These are phyloP conservation scores for Grosmannia penicillata DNA, from an alignment of 2,329 filamentous ascomycete genomes.

Conservation along the genomic window DNA sequence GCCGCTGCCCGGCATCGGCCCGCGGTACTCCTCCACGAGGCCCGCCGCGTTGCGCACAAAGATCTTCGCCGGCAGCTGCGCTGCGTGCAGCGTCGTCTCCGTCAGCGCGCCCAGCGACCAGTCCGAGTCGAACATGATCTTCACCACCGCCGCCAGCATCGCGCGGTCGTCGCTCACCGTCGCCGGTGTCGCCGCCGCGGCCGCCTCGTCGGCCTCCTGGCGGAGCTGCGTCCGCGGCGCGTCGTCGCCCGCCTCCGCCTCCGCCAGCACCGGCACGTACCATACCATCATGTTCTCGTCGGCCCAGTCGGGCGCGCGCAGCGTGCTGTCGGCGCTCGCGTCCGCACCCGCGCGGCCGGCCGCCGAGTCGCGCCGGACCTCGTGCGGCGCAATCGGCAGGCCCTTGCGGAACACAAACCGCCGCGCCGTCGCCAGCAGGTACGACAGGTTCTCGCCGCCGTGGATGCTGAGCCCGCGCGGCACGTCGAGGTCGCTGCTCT, in stretches of 20 bases:
- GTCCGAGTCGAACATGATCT: conserved; percentile 62
- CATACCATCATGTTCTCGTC: conserved; percentile 73
- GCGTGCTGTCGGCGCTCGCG: too few species aligned
- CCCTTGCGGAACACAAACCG: conserved; percentile 78
- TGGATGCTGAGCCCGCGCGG: conserved; percentile 45
- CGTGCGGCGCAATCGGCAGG: conserved; percentile 55
- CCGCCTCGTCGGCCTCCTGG: conserved; percentile 11
- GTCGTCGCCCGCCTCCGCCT: conserved; percentile 5
- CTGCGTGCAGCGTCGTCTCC: conserved; percentile 50
- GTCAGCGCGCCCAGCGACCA: conserved; percentile 60
- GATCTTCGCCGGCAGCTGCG: conserved; percentile 52
- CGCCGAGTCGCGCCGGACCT: conserved; percentile 36
- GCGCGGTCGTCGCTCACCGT: conserved; percentile 23
- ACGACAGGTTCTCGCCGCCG: conserved; percentile 65
- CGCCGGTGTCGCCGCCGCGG: neutral
- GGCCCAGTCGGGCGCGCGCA: conserved; percentile 52
- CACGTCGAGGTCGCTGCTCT: neutral
- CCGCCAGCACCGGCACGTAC: conserved; percentile 47
- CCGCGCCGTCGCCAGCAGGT: conserved; percentile 68
- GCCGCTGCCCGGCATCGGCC: conserved; percentile 43
- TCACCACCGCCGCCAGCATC: conserved; percentile 47
- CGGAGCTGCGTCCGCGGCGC: conserved; percentile 18
- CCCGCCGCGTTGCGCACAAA: conserved; percentile 53
- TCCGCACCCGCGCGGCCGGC: neutral
- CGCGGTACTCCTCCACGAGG: conserved; percentile 53